Conservation (phyloP, 148 eudicot genomes). For the Spergularia bocconei region DNA sequence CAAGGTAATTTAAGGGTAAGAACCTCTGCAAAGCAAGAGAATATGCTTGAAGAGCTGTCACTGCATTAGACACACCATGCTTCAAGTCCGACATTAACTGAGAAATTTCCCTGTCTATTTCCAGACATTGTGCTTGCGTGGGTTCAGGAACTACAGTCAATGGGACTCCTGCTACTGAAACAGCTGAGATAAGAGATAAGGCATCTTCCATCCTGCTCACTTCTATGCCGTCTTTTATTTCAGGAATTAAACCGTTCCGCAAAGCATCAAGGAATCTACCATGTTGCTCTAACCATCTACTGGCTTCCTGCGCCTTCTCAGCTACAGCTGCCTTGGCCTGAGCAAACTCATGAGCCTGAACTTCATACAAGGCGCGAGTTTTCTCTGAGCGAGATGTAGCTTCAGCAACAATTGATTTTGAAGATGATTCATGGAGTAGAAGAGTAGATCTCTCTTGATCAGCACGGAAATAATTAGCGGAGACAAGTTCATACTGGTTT, state of each 20-base stretch:
- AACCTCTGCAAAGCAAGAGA: conserved; percentile 84
- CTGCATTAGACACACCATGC: conserved; percentile 73
- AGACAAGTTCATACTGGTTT: conserved; percentile 76
- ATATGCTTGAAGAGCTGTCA: conserved; percentile 66
- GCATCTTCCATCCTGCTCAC: conserved; percentile 52
- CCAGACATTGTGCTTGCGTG: conserved; percentile 91
- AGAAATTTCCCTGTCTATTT: conserved; percentile 81
- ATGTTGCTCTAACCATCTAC: conserved; percentile 89
- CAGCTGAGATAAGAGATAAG: conserved; percentile 77
- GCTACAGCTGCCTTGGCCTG: conserved; percentile 72
- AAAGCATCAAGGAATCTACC: conserved; percentile 84
- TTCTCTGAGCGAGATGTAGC: conserved; percentile 66
- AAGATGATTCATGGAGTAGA: conserved; percentile 75
- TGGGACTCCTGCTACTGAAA: conserved; percentile 84
- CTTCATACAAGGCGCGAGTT: conserved; percentile 55
- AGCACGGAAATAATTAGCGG: conserved; percentile 57
- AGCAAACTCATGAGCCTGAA: conserved; percentile 73
- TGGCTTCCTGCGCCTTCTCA: conserved; percentile 80
- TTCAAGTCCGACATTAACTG: conserved; percentile 65
- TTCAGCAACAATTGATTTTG: conserved; percentile 76
- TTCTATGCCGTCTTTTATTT: conserved; percentile 48
- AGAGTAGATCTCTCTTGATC: conserved; percentile 92
- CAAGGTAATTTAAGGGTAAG: conserved; percentile 84
- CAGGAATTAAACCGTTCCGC: conserved; percentile 69
- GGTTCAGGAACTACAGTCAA: conserved; percentile 95